Base-by-base conservation (phyloP, 106 monocot species). In the Cymbidium sinense region DNA sequence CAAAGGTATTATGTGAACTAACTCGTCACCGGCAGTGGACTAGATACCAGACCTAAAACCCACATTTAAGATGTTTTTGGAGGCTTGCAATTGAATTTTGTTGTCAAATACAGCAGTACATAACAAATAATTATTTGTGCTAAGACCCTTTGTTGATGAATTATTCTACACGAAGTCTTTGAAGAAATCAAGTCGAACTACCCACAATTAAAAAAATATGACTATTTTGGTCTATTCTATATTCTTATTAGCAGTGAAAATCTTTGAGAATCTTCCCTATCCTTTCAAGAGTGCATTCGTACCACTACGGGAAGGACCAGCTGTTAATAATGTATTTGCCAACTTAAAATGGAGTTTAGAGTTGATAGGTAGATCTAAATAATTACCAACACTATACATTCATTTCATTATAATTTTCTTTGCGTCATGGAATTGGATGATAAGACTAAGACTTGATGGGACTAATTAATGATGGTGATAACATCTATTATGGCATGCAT, bases 61-160 rank as follows among this genome's bases (percentile, higher is more conserved):
- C 9, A 33, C 13, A 33, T 67, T 25, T 67, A 67, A 33, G 33
- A 31, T 67, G 3, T 33, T 67, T 33, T 6, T 2, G n/a, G 5
- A 62, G 27, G 61, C 61, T 7, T 62, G 67, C 67, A 33, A 67
- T 23, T 67, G 67, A 67, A 67, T 67, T 62, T 67, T 10, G 33
- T 67, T 67, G 67, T 67, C 15, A 67, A 67, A 67, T 31, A 31
- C 33, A 33, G 31, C 33, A 33, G 31, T 67, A 67, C 67, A 34
- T 31, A 12, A 15, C 33, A 67, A 33, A 10, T 67, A 67, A 30
- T 67, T 67, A 67, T 67, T 58, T 58, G 5, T 4, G 21, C n/a
- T n/a, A 58, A 10, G 7, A 58, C 23, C 23, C 23, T 58, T 58
- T 58, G 58, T 58, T n/a, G 58, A 58, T 58, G 58, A 58, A n/a